Percentiles rank a stretch among this genome's conserved stretches.
These are phyloP conservation scores for Glycyrrhiza uralensis DNA, from an alignment of 306 rosid genomes.

Conservation along the genomic window DNA sequence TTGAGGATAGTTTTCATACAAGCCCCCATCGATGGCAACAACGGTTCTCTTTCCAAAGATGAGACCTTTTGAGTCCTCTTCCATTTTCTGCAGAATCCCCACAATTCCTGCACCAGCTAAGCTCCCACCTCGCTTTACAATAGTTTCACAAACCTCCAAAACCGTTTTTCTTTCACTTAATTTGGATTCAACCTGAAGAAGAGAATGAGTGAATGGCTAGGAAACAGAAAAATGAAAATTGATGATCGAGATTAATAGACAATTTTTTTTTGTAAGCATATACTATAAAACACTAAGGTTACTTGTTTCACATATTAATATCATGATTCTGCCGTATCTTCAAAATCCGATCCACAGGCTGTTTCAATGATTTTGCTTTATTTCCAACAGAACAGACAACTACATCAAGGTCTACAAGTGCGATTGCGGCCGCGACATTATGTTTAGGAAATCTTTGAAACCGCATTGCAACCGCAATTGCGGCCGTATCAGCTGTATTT, in stretches of 20 bases:
- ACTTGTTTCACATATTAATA: not conserved
- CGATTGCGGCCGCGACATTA: too few species aligned
- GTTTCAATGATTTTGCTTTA: not conserved
- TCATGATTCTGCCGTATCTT: not conserved
- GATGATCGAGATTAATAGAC: not conserved
- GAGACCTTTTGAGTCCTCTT: conserved; percentile 56
- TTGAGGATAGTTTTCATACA: conserved; percentile 80
- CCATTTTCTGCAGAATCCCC: conserved; percentile 84
- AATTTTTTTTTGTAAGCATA: too few species aligned
- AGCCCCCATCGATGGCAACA: conserved; percentile 93
- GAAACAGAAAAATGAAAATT: not conserved
- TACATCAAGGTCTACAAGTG: too few species aligned
- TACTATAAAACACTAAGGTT: too few species aligned
- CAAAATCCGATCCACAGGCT: not conserved
- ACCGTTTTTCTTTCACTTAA: conserved; percentile 60
- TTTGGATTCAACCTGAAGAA: conserved; percentile 60
- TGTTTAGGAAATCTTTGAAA: too few species aligned
- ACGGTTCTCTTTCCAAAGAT: conserved; percentile 77
- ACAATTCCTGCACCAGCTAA: conserved; percentile 96
- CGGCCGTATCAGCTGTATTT: too few species aligned
- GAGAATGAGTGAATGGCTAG: not conserved
- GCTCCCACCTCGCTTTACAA: conserved; percentile 85
- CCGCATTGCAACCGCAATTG: too few species aligned
- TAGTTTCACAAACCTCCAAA: conserved; percentile 76
- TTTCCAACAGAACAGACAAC: too few species aligned